Conservation (phyloP, 2,329 filamentous ascomycete species). For the Talaromyces sp. region DNA sequence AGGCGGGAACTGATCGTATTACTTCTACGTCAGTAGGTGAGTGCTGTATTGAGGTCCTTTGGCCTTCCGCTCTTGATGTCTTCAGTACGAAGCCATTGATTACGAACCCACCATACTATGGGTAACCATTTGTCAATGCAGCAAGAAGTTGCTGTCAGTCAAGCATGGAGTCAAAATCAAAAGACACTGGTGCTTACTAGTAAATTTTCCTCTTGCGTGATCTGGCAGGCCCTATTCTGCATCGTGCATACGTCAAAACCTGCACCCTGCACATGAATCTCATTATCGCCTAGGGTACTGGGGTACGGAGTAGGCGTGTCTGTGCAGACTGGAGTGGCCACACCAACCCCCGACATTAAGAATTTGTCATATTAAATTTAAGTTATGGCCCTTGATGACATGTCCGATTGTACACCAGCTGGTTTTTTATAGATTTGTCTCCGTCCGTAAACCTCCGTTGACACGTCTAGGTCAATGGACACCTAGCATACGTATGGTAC, state of each 20-base stretch:
- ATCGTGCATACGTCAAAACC: constrained; percentile 3
- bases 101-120: not conserved
- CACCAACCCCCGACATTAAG: not conserved
- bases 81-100: not conserved
- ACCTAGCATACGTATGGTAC: not conserved
- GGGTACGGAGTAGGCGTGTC: not conserved
- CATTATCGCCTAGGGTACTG: not conserved
- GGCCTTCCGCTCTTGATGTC: not conserved
- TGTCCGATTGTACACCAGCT: not conserved
- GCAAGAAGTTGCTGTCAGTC: not conserved
- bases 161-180: not conserved
- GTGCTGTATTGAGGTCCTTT: not conserved
- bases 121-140: not conserved
- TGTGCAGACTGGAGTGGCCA: not conserved
- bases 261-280: not conserved
- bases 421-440: not conserved
- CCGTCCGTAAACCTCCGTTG: not conserved
- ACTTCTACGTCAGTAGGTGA: not conserved
- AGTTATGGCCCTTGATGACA: not conserved
- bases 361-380: not conserved
- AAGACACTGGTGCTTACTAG: not conserved
- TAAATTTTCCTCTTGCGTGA: not conserved
- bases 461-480: not conserved
- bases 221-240: not conserved
- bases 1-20: not conserved